Evolutionary conservation across 2,329 filamentous ascomycete genomes (phyloP).

Genomic region (Raffaelea albimanens): DNA sequence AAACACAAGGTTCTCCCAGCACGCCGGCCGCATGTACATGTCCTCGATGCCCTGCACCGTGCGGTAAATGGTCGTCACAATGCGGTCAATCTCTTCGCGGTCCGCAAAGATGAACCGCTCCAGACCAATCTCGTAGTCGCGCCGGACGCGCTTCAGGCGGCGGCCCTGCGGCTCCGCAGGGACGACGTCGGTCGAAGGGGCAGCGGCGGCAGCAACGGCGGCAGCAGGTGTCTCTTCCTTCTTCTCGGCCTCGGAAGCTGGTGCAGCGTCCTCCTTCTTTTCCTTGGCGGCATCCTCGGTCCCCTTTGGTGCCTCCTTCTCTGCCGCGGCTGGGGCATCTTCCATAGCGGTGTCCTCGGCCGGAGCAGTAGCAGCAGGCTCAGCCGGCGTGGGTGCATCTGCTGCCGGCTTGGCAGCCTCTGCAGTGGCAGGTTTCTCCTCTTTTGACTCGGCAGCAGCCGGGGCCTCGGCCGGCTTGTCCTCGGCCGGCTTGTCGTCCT

Average conservation of each 20-base stretch:
- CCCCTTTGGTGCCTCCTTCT: background rate
- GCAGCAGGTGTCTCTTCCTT: slow-evolving; percentile 2
- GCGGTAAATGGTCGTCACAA: slow-evolving; percentile 75
- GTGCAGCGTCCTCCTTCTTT: background rate
- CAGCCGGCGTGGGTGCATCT: background rate
- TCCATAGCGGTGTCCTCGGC: background rate
- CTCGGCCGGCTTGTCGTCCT: background rate
- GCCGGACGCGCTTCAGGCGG: slow-evolving; percentile 31
- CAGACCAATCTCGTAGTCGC: slow-evolving; percentile 65
- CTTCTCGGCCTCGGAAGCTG: slow-evolving; percentile 2
- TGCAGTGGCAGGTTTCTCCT: background rate
- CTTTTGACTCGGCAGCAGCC: background rate
- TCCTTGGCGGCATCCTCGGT: slow-evolving; percentile 3
- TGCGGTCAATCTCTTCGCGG: slow-evolving; percentile 67
- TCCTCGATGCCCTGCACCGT: slow-evolving; percentile 77
- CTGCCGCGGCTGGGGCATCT: background rate
- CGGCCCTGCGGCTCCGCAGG: slow-evolving; percentile 11
- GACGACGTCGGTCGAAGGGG: slow-evolving; percentile 9
- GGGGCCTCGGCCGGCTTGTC: background rate
- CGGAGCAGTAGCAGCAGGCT: background rate
- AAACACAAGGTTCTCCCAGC: slow-evolving; percentile 89
- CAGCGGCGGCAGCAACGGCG: background rate
- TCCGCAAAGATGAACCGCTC: slow-evolving; percentile 65
- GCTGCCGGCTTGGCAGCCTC: background rate
- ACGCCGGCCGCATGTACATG: slow-evolving; percentile 69